Conservation (phyloP, 768 basidiomycete species). For the Tulasnella sp. region DNA sequence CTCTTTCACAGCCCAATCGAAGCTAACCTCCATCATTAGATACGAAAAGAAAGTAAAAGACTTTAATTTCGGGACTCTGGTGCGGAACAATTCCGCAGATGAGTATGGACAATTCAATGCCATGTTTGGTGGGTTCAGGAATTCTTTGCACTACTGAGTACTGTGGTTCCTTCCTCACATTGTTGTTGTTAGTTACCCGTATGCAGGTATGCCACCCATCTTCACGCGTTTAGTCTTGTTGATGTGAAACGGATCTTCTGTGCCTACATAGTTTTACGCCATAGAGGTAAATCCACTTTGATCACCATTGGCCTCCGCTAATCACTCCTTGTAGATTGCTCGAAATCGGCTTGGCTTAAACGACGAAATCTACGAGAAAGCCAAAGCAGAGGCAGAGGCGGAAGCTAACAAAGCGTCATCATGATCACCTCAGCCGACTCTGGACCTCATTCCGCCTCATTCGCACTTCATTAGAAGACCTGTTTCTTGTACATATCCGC, state of each 20-base stretch:
- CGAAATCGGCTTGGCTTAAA: slow-evolving; percentile 87
- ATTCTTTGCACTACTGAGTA: not conserved
- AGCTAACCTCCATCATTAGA: slow-evolving; percentile 28
- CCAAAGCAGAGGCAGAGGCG: slow-evolving; percentile 49
- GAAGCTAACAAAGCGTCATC: no score
- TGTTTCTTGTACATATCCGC: no score
- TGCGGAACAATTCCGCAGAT: slow-evolving; percentile 60
- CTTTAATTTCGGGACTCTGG: slow-evolving; percentile 92
- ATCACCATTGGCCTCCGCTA: not conserved
- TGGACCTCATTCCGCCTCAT: no score
- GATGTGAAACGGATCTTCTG: not conserved
- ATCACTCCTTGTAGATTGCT: slow-evolving; percentile 49
- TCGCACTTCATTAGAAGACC: no score
- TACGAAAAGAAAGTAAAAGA: slow-evolving; percentile 87
- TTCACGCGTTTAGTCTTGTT: not conserved
- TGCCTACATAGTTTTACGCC: slow-evolving; percentile 62
- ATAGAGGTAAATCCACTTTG: slow-evolving; percentile 47
- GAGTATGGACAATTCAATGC: slow-evolving; percentile 89
- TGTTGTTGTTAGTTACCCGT: slow-evolving; percentile 39
- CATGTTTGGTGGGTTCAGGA: slow-evolving; percentile 60
- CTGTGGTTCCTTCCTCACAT: not conserved
- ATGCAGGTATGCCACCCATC: slow-evolving; percentile 41
- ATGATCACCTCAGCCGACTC: no score
- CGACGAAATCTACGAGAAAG: slow-evolving; percentile 68
- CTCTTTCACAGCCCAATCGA: not conserved